Evolutionary conservation across 2,329 filamentous ascomycete species (phyloP).

Genomic region (Clonostachys rhizophaga): DNA sequence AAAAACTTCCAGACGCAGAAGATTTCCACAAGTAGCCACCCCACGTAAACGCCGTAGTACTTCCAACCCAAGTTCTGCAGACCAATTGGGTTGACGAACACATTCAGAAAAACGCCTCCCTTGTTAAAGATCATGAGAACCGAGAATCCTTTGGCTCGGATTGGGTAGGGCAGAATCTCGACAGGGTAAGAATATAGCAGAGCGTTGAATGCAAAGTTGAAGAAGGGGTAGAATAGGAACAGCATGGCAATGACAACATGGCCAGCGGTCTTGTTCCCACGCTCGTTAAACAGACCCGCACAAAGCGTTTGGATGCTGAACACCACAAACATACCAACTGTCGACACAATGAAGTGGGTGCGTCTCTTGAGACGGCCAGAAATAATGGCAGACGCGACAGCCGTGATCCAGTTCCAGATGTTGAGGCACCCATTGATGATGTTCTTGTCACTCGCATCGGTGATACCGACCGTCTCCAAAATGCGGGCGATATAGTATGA

Average conservation of each 20-base stretch:
- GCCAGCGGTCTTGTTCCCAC: background rate
- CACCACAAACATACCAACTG: background rate
- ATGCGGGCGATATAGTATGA: slow-evolving; percentile 3
- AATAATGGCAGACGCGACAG: background rate
- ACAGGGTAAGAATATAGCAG: background rate
- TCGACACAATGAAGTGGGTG: background rate
- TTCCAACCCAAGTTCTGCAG: background rate
- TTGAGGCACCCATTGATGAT: background rate
- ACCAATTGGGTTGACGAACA: background rate
- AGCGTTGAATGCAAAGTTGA: background rate
- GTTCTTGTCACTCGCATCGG: background rate
- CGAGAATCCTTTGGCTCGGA: background rate
- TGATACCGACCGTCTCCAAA: background rate
- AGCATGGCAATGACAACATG: background rate
- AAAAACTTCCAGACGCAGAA: background rate
- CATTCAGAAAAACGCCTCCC: background rate
- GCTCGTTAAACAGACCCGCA: background rate
- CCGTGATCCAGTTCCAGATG: background rate
- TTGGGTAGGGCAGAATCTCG: background rate
- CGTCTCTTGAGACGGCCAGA: background rate
- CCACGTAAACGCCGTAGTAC: background rate
- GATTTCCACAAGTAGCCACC: background rate
- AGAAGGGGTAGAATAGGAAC: background rate
- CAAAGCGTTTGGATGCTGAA: background rate
- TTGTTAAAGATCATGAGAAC: background rate